A percentile compares a stretch with the other conserved stretches of the same genome.
These are phyloP conservation scores for Anisodus acutangulus DNA, from an alignment of 257 asterid species.

Conservation along the genomic window DNA sequence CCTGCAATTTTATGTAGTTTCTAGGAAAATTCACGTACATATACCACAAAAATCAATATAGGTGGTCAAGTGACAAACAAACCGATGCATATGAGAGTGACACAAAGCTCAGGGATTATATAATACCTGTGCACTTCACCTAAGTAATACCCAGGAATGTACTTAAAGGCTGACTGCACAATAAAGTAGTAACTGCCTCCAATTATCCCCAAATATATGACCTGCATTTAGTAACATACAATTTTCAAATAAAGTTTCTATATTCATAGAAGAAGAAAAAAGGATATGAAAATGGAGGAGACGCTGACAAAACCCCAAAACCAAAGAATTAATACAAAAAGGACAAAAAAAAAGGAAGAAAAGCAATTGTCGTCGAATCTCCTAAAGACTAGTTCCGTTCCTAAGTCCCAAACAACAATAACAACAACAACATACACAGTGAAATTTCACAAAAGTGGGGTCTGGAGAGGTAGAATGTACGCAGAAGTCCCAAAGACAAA, in stretches of 20 bases:
- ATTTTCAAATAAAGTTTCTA: constrained; percentile 30
- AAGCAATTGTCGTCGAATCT: background rate
- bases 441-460: too few species aligned
- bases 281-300: constrained; percentile 6
- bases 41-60: constrained; percentile 24
- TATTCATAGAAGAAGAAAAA: background rate
- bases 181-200: constrained; percentile 82
- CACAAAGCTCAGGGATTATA: background rate
- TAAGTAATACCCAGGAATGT: constrained; percentile 90
- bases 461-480: too few species aligned
- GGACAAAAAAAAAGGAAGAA: background rate
- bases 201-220: constrained; percentile 70
- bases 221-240: constrained; percentile 57
- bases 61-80: background rate
- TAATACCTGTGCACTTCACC: constrained; percentile 83
- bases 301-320: background rate
- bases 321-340: background rate
- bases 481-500: background rate
- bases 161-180: constrained; percentile 63
- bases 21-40: constrained; percentile 32
- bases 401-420: background rate
- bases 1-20: constrained; percentile 52
- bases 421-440: too few species aligned
- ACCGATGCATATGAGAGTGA: constrained; percentile 23
- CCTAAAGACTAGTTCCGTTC: background rate